These are phyloP conservation scores for Malus hybrid DNA, from an alignment of 331 rosid genomes.

Conservation along the genomic window DNA sequence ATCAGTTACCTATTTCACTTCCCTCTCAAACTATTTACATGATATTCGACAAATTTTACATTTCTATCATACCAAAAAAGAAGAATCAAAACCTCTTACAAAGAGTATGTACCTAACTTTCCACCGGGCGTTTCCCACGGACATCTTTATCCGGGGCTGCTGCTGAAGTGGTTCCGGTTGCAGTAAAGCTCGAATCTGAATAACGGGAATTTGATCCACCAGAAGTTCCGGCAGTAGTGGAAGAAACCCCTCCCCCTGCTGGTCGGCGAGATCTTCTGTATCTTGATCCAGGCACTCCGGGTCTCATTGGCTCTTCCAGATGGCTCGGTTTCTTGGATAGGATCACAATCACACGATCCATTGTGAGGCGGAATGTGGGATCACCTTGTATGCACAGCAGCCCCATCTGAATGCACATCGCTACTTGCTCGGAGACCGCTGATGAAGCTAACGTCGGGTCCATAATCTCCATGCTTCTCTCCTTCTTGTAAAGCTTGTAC, in stretches of 20 bases:
- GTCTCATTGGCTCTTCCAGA: conserved; percentile 70
- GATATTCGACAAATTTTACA: neutral
- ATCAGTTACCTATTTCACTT: neutral
- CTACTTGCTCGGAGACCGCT: conserved; percentile 44
- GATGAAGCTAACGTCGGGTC: conserved; percentile 50
- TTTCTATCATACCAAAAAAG: conserved; percentile 4
- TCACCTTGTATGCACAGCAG: conserved; percentile 80
- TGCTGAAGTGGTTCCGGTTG: conserved; percentile 14
- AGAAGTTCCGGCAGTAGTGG: conserved; percentile 40
- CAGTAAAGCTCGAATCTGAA: conserved; percentile 29
- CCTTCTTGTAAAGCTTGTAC: conserved; percentile 79
- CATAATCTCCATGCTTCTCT: conserved; percentile 57
- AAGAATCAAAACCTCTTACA: conserved; percentile 6
- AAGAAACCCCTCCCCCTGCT: conserved; percentile 18
- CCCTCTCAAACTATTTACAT: neutral
- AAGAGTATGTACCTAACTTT: conserved; percentile 2
- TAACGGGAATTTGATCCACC: conserved; percentile 32
- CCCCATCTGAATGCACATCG: conserved; percentile 68
- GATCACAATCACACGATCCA: conserved; percentile 67
- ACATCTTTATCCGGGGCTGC: conserved; percentile 5
- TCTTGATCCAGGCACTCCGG: conserved; percentile 58
- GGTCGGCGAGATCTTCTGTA: conserved; percentile 42
- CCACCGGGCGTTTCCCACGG: conserved; percentile 48
- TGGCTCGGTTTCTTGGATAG: conserved; percentile 59
- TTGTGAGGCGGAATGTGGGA: conserved; percentile 55